phyloP scores from a whole-genome alignment of 2,329 filamentous ascomycete species.

The Exophiala phaeomuriformis region DNA sequence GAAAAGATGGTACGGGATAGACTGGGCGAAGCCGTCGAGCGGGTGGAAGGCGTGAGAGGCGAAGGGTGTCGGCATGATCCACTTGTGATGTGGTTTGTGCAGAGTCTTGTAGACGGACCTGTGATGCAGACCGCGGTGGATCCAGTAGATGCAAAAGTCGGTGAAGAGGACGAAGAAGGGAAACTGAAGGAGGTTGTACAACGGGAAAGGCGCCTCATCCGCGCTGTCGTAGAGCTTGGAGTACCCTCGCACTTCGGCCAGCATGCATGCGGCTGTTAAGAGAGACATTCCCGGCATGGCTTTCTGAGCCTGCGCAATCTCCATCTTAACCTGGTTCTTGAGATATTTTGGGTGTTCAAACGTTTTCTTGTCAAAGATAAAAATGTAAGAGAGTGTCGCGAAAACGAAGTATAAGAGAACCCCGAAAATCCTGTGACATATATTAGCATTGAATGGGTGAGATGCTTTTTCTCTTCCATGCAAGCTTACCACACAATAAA shows the following conservation, averaged over 20 bases:
- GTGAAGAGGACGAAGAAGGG: conserved; percentile 83
- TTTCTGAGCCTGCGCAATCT: conserved; percentile 71
- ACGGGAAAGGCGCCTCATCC: conserved; percentile 64
- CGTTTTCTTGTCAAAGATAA: conserved; percentile 87
- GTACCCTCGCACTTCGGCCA: conserved; percentile 74
- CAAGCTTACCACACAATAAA: conserved; percentile 71
- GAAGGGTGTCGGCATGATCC: conserved; percentile 96
- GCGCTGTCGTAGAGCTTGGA: conserved; percentile 80
- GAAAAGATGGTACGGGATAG: conserved; percentile 85
- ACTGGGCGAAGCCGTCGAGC: conserved; percentile 81
- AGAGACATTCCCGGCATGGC: conserved; percentile 77
- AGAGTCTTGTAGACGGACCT: conserved; percentile 74
- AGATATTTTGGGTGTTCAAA: conserved; percentile 89
- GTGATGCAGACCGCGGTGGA: conserved; percentile 79
- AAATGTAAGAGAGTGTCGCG: conserved; percentile 72
- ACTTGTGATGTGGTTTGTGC: conserved; percentile 98
- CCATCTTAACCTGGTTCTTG: conserved; percentile 81
- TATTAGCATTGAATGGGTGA: conserved; percentile 1
- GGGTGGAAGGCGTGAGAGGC: conserved; percentile 94
- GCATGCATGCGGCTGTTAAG: conserved; percentile 73
- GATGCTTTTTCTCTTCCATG: background rate
- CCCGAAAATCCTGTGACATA: conserved; percentile 65
- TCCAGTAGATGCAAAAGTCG: conserved; percentile 85
- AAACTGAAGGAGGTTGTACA: conserved; percentile 77
- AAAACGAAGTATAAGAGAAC: conserved; percentile 76